Evolutionary conservation across 495 filamentous ascomycete species (phyloP).

Genomic region (Corynascus novoguineensis): DNA sequence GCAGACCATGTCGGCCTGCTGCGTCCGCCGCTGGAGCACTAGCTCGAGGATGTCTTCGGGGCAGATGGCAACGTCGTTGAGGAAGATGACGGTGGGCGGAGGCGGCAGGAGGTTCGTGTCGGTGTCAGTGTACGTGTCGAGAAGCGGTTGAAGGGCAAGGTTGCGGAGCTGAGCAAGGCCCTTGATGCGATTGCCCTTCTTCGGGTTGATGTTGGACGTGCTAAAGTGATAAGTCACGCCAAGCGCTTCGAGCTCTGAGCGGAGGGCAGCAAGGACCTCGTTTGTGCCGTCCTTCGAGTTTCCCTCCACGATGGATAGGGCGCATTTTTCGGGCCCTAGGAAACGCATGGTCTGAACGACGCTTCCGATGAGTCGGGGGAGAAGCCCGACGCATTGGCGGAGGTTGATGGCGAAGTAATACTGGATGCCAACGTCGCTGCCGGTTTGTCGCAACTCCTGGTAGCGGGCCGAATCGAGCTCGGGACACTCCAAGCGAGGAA

Average conservation of each 20-base stretch:
- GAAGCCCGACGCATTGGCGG: slow-evolving; percentile 34
- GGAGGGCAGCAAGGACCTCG: slow-evolving; percentile 39
- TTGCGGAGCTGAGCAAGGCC: slow-evolving; percentile 44
- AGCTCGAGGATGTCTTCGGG: slow-evolving; percentile 51
- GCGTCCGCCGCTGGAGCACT: slow-evolving; percentile 38
- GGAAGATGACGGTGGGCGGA: slow-evolving; percentile 42
- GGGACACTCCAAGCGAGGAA: slow-evolving; percentile 7
- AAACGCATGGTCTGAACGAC: slow-evolving; percentile 44
- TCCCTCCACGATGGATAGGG: slow-evolving; percentile 47
- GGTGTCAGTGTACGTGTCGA: slow-evolving; percentile 7
- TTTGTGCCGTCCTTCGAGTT: slow-evolving; percentile 47
- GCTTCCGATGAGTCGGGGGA: slow-evolving; percentile 44
- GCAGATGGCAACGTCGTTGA: slow-evolving; percentile 48
- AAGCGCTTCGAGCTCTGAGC: slow-evolving; percentile 29
- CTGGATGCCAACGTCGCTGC: slow-evolving; percentile 47
- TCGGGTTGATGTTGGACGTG: slow-evolving; percentile 36
- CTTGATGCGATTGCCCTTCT: slow-evolving; percentile 32
- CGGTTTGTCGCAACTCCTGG: not conserved
- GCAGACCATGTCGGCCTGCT: slow-evolving; percentile 48
- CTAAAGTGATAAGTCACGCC: slow-evolving; percentile 34
- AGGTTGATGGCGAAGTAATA: slow-evolving; percentile 51
- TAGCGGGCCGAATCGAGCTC: slow-evolving; percentile 3
- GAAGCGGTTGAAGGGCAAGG: slow-evolving; percentile 36
- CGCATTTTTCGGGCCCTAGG: slow-evolving; percentile 44
- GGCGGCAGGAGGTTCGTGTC: slow-evolving; percentile 17